Evolutionary conservation across 768 basidiomycete genomes (phyloP).

Genomic region (Tricholoma terreum): DNA sequence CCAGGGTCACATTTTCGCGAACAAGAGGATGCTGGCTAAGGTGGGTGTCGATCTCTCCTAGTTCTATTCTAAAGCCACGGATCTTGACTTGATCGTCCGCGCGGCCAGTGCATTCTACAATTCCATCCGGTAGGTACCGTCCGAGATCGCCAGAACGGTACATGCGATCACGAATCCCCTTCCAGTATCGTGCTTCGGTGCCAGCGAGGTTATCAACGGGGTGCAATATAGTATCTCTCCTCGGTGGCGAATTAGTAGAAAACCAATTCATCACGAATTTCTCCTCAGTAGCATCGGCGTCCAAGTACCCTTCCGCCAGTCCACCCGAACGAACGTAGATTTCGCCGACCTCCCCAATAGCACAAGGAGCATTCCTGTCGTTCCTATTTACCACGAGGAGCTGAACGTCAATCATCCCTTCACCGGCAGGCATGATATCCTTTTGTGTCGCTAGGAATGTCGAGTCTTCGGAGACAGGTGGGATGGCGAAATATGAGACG

Average conservation of each 20-base stretch:
- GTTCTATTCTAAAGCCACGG: constrained; percentile 96
- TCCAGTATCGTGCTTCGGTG: constrained; percentile 82
- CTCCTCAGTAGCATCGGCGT: constrained; percentile 74
- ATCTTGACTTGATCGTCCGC: constrained; percentile 99
- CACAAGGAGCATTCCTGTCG: constrained; percentile 82
- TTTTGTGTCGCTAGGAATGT: constrained; percentile 94
- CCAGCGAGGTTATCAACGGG: constrained; percentile 55
- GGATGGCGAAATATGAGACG: constrained; percentile 94
- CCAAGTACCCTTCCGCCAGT: constrained; percentile 91
- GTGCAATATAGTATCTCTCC: constrained; percentile 71
- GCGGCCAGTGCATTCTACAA: constrained; percentile 94
- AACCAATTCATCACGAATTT: constrained; percentile 99
- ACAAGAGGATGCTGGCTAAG: constrained; percentile 90
- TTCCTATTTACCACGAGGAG: constrained; percentile 91
- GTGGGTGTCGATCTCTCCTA: constrained; percentile 97
- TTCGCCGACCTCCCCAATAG: constrained; percentile 95
- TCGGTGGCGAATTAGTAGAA: constrained; percentile 38
- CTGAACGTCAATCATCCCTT: constrained; percentile 98
- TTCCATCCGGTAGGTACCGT: constrained; percentile 87
- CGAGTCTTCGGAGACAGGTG: constrained; percentile 75
- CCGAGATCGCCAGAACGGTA: constrained; percentile 97
- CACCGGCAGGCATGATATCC: constrained; percentile 96
- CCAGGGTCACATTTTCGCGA: constrained; percentile 97
- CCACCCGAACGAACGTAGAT: constrained; percentile 98
- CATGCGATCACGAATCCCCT: constrained; percentile 95